A percentile compares a stretch with the other conserved stretches of the same genome.
Evolutionary conservation across 176 grass and related monocot species (phyloP).

Genomic region (Cymbopogon citratus): DNA sequence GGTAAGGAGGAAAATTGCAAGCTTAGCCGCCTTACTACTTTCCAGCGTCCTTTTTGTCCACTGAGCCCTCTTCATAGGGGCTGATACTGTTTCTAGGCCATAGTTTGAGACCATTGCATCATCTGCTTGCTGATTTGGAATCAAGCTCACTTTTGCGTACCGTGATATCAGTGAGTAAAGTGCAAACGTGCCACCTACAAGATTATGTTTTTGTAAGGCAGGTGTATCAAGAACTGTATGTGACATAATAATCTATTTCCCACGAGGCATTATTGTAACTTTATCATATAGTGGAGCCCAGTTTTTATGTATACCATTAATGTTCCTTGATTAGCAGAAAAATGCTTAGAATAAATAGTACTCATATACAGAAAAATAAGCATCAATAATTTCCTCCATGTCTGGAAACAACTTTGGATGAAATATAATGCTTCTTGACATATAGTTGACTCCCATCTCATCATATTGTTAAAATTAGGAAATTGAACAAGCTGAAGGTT

Average conservation of each 20-base stretch:
- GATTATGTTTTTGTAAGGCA: not conserved
- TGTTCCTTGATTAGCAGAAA: not conserved
- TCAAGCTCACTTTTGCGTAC: slow-evolving; percentile 40
- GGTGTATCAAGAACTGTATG: not conserved
- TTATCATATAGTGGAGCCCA: not conserved
- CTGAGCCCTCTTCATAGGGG: slow-evolving; percentile 19
- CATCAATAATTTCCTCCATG: not conserved
- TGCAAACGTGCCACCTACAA: slow-evolving; percentile 56
- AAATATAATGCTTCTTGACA: not conserved
- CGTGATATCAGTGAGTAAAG: slow-evolving; percentile 52
- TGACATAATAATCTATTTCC: not conserved
- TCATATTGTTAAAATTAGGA: not conserved
- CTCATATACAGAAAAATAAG: not conserved
- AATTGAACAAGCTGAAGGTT: not conserved
- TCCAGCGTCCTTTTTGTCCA: slow-evolving; percentile 29
- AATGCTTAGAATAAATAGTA: not conserved
- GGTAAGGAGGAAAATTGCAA: slow-evolving; percentile 26
- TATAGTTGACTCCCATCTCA: not conserved
- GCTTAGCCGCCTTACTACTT: slow-evolving; percentile 18
- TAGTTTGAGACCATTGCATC: slow-evolving; percentile 41
- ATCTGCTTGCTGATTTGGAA: slow-evolving; percentile 52
- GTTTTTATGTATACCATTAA: not conserved
- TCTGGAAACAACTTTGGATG: not conserved
- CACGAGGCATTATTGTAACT: not conserved
- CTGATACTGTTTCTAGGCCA: slow-evolving; percentile 13